Base-by-base conservation (phyloP, 495 filamentous ascomycete species). In the Penicillium lividum region DNA sequence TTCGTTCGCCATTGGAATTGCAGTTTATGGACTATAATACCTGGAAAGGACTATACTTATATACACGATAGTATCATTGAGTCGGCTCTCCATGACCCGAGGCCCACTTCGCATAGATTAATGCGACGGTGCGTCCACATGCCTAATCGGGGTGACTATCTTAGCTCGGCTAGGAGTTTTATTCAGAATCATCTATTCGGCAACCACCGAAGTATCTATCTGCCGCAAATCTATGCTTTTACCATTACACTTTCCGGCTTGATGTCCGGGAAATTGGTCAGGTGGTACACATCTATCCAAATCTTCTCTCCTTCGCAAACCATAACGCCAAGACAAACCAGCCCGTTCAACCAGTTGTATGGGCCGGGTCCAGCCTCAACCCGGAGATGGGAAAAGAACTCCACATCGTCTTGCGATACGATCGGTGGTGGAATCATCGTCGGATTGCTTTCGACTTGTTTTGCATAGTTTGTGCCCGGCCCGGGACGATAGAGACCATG, bases 311-410 rank as follows among this genome's bases (percentile, higher is more conserved):
- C 58, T 38, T 62, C 62, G 38, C 71, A 69, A 27, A 29, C 66
- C 71, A 74, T 74, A 1, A 72, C 69, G 2, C 69, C 69, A 22
- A 72, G 48, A 50, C 69, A 74, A 0, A 74, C 65, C 49, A 70
- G 42, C 22, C 68, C 69, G 60, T 74, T 71, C 49, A 72, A 56
- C 68, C 67, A 72, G 33, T 74, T 74, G 48, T 74, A 72, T 36
- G 61, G 67, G 0, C 68, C 68, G 0, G 60, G 55, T 3, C 69
- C 68, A 3, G 70, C 58, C 56, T 73, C 66, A 11, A 73, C 52
- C 4, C 66, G 54, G 28, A 73, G 25, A 62, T 73, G 70, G 0
- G 70, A 70, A 38, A 73, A 73, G 51, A 70, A 73, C 46, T 73
- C 70, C 0, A 69, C 66, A 49, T 73, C 65, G 43, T 68, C 66